Evolutionary conservation across 2,329 filamentous ascomycete species (phyloP).

Genomic region (Colletotrichum cereale): DNA sequence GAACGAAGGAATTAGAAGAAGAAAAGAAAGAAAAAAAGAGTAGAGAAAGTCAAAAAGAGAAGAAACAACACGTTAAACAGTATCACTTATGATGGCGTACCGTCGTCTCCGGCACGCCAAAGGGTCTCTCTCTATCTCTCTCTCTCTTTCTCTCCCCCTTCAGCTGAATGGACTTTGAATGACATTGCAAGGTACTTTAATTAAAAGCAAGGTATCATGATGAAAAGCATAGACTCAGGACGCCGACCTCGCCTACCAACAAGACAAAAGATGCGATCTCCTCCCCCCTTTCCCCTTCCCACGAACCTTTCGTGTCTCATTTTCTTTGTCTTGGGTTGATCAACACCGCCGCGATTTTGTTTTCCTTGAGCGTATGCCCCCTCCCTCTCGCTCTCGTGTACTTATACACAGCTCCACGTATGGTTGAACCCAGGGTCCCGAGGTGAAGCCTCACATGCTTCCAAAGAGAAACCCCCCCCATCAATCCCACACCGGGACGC

Average conservation of each 20-base stretch:
- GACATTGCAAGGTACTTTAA: slow-evolving; percentile 21
- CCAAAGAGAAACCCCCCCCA: too few relatives aligned
- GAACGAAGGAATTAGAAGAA: not conserved
- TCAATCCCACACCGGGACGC: not conserved
- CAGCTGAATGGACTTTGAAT: slow-evolving; percentile 2
- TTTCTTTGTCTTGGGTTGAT: not conserved
- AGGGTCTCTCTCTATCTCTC: too few relatives aligned
- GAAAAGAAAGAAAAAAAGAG: not conserved
- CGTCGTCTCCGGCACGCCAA: not conserved
- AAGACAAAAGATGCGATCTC: not conserved
- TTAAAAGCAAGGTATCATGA: slow-evolving; percentile 31
- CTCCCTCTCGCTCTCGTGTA: not conserved
- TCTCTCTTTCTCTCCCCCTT: not conserved
- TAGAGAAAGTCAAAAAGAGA: not conserved
- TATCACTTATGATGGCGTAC: not conserved
- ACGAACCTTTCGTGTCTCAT: not conserved
- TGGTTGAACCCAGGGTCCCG: not conserved
- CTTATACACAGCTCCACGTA: not conserved
- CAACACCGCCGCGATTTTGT: not conserved
- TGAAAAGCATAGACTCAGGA: slow-evolving; percentile 26
- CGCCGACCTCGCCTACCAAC: slow-evolving; percentile 26
- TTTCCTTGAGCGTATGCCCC: not conserved
- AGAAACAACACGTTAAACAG: slow-evolving; percentile 2
- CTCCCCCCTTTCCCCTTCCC: not conserved
- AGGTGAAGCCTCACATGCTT: not conserved